A percentile compares a stretch with the other conserved stretches of the same genome.
Conservation (phyloP, 2,329 filamentous ascomycete genomes). For the Cercospora sp. region DNA sequence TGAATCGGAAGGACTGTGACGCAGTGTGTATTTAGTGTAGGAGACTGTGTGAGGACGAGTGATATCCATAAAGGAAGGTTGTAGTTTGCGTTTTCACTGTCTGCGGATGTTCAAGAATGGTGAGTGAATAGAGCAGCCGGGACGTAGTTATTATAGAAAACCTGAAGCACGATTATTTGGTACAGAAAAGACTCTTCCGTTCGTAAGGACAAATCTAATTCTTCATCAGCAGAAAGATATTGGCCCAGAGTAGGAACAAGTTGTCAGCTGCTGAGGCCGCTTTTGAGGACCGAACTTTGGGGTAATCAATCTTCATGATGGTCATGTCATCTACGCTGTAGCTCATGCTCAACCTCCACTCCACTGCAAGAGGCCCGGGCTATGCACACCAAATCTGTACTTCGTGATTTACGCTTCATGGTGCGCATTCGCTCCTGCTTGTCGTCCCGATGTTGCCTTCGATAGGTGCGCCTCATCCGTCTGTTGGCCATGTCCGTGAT, state of each 20-base stretch:
- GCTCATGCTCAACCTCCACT: neutral
- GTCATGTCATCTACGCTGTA: slow-evolving; percentile 18
- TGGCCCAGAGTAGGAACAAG: neutral
- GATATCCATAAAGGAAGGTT: neutral
- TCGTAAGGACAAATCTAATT: neutral
- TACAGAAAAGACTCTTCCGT: neutral
- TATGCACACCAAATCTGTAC: neutral
- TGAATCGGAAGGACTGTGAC: neutral
- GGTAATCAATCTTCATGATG: slow-evolving; percentile 12
- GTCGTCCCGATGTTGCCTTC: neutral
- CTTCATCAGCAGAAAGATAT: neutral
- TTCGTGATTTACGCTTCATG: neutral
- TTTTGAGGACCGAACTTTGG: neutral
- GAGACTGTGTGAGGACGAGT: neutral
- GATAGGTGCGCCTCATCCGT: neutral
- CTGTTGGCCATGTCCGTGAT: neutral
- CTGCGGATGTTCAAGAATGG: neutral
- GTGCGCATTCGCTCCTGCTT: neutral
- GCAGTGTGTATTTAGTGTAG: neutral
- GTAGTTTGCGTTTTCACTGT: neutral
- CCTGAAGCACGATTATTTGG: neutral
- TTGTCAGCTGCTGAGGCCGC: neutral
- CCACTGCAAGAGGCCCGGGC: neutral
- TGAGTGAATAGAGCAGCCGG: neutral
- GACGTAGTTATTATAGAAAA: neutral